phyloP scores from a whole-genome alignment of 2,329 filamentous ascomycete species.

The Magnaporthiopsis poae region DNA sequence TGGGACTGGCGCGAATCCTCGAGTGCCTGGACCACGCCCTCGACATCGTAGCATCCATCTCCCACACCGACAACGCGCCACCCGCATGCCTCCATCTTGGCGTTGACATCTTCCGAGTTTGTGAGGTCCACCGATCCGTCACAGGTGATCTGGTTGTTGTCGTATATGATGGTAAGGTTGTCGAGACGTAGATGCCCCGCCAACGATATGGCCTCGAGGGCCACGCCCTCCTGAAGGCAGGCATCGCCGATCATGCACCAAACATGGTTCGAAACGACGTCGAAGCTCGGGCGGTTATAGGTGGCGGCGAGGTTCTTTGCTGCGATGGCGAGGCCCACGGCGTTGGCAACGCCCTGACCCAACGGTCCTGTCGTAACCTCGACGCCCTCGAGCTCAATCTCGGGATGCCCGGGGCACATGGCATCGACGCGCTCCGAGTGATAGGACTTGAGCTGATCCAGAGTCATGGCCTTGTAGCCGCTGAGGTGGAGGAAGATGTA shows the following conservation, averaged over 20 bases:
- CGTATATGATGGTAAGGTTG: conserved; percentile 45
- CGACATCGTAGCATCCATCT: conserved; percentile 39
- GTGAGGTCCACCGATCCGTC: conserved; percentile 43
- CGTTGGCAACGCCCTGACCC: conserved; percentile 47
- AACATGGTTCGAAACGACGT: conserved; percentile 38
- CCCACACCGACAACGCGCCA: conserved; percentile 43
- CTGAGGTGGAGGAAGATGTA: conserved; percentile 40
- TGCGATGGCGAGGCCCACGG: conserved; percentile 46
- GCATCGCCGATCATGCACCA: conserved; percentile 48
- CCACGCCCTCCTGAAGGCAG: conserved; percentile 47
- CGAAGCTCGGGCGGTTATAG: conserved; percentile 39
- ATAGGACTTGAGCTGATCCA: conserved; percentile 44
- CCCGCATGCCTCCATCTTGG: conserved; percentile 43
- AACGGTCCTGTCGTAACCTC: conserved; percentile 49
- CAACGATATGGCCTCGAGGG: conserved; percentile 41
- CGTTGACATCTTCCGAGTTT: conserved; percentile 44
- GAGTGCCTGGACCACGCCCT: conserved; percentile 35
- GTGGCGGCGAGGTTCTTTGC: conserved; percentile 41
- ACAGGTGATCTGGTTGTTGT: conserved; percentile 49
- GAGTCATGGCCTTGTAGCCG: conserved; percentile 40
- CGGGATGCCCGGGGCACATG: conserved; percentile 42
- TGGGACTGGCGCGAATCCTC: conserved; percentile 27
- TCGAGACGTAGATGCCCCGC: conserved; percentile 41
- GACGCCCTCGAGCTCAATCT: conserved; percentile 45
- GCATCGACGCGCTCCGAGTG: conserved; percentile 31